These are phyloP conservation scores for Globisporangium ultimum DNA, from an alignment of 352 stramenopile species.

Conservation along the genomic window DNA sequence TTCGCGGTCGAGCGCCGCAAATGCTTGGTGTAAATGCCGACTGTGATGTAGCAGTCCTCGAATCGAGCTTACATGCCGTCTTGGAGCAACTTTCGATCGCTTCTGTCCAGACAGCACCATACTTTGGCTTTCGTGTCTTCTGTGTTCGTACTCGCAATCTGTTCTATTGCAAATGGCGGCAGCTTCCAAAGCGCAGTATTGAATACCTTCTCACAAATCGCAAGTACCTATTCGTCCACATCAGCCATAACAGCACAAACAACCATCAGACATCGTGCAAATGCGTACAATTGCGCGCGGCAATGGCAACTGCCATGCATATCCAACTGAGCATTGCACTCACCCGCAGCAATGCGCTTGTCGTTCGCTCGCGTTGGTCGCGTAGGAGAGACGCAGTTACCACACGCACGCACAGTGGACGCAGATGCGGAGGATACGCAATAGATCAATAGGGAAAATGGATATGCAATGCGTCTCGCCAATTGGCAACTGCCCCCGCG, in stretches of 20 bases:
- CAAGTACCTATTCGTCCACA: too few species aligned
- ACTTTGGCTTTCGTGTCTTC: not conserved
- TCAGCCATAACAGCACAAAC: too few species aligned
- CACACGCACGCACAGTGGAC: not conserved
- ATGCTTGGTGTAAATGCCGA: conserved; percentile 26
- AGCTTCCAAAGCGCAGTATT: too few species aligned
- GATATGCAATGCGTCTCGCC: conserved; percentile 3
- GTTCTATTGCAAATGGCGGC: too few species aligned
- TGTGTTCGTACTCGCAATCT: not conserved
- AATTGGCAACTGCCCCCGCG: not conserved
- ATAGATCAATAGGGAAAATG: not conserved
- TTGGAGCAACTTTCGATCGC: conserved; percentile 38
- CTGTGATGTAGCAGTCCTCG: conserved; percentile 31
- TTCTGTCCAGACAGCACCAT: conserved; percentile 20
- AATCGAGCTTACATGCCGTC: conserved; percentile 28
- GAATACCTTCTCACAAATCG: too few species aligned
- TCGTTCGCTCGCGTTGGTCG: too few species aligned
- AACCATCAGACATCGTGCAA: too few species aligned
- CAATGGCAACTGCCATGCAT: too few species aligned
- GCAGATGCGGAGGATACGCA: not conserved
- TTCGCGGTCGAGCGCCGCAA: conserved; percentile 33
- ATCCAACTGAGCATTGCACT: too few species aligned
- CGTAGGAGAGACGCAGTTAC: not conserved
- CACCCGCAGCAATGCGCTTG: too few species aligned
- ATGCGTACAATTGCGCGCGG: too few species aligned